Evolutionary conservation across 345 rosid genomes (phyloP), one percentile per base, ranked within the genome.

Genomic region (Pistacia atlantica): DNA sequence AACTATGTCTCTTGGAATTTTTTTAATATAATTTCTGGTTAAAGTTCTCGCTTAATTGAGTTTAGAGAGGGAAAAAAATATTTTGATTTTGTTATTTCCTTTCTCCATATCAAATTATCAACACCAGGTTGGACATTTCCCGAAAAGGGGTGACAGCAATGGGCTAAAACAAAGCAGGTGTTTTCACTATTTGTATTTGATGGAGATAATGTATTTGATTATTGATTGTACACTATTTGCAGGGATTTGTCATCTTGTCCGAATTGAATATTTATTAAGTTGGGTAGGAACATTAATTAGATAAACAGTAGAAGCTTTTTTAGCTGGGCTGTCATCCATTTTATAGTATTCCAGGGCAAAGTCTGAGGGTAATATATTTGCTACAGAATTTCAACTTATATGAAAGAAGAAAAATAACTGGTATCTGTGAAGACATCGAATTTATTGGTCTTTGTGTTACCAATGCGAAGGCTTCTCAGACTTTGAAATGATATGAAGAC

Each of bases 261-360:
- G 22, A 11, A 35, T 12, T 25, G 11, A 77, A 70, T 67, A 14
- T 18, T 35, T 20, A 49, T 16, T n/a, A 16, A 22, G 31, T 25
- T 56, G 69, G 38, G 73, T 64, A 48, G 73, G 14, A 46, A 31
- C 54, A 65, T 59, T 59, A 57, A 14, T 45, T 11, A 45, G 12
- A 37, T 45, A 18, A n/a, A 42, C 6, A 7, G 46, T 1, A 42
- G 9, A 42, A 42, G 46, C 46, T 42, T 42, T 0, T 42, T 42
- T 42, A 4, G 46, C 8, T 42, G 46, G 46, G 46, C 46, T 42
- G 46, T 42, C 46, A 42, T 42, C 46, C 46, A 42, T 42, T 42
- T 42, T 42, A 42, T 42, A 42, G 8, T 42, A 7, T 31, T 7
- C 6, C 46, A 42, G 46, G 42, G 6, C 7, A 6, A 4, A 38